Evolutionary conservation across 2,329 filamentous ascomycete genomes (phyloP), one percentile per base, ranked within the genome.

Genomic region (Phialophora tarda): DNA sequence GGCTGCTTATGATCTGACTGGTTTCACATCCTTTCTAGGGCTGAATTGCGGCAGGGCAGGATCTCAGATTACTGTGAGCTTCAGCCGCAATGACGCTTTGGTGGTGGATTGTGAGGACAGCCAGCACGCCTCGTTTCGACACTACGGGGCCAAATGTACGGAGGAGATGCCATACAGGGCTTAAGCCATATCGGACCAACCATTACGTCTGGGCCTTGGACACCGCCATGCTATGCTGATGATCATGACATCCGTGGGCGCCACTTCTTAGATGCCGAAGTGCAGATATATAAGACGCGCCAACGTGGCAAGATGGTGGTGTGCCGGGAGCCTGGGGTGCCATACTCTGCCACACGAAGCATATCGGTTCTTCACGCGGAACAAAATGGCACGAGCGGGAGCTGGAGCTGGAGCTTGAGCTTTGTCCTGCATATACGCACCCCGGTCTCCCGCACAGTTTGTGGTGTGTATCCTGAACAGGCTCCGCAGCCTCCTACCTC

Each of bases 11-110:
- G 26, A 8, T 44, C 44, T 48, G 41, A 32, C 41, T 32, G 14
- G 57, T 50, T 59, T 41, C 48, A 54, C 48, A 32, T 61, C 59
- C 2, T 53, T 28, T 32, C 32, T 41, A 34, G 32, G 48, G 48
- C 58, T 54, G 59, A 44, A 28, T n/a, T 55, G 17, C 53, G 34
- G 34, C 14, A 23, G 53, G 28, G 32, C 28, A 44, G 26, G 41
- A 51, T 51, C 44, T 59, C n/a, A 51, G 38, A 23, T 50, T 32
- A 38, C 17, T 12, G 38, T 48, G 57, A n/a, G 14, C 8, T 30
- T 53, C 59, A 61, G 59, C 59, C 59, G 59, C 59, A 54, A 44
- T 54, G 59, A 30, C 59, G 24, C 28, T 41, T 8, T 34, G 47
- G 32, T 1, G 12, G 5, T 54, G 47, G 30, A 44, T 44, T 44